These are phyloP conservation scores for Volvox carteri DNA, from an alignment of 163 green algal species.

Conservation along the genomic window DNA sequence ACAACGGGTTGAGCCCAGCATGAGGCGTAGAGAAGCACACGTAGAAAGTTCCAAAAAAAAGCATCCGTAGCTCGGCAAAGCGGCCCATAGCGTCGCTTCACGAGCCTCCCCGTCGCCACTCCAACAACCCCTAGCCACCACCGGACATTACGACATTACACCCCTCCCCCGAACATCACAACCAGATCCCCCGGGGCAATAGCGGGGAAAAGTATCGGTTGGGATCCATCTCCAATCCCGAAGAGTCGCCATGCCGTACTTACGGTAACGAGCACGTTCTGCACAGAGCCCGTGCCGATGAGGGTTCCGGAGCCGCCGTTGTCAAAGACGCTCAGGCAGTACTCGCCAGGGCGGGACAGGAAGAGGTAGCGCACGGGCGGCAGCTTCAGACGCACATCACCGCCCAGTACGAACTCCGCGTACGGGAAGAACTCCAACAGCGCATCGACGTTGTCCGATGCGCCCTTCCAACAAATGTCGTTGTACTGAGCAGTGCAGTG, in stretches of 20 bases:
- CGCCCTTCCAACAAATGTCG: slow-evolving; percentile 90
- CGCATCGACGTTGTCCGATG: slow-evolving; percentile 64
- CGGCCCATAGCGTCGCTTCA: too few relatives aligned
- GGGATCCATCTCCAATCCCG: too few relatives aligned
- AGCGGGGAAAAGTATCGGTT: too few relatives aligned
- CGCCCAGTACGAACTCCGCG: slow-evolving; percentile 69
- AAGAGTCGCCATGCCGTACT: not conserved
- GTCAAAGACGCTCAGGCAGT: slow-evolving; percentile 92
- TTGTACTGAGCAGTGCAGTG: slow-evolving; percentile 73
- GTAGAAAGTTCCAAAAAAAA: too few relatives aligned
- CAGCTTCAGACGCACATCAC: slow-evolving; percentile 72
- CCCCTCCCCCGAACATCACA: too few relatives aligned
- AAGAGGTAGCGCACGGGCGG: slow-evolving; percentile 93
- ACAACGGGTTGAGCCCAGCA: too few relatives aligned
- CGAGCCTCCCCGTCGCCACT: not conserved
- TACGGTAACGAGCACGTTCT: slow-evolving; percentile 87
- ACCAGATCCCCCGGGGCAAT: too few relatives aligned
- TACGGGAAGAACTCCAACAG: slow-evolving; percentile 76
- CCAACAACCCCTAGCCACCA: not conserved
- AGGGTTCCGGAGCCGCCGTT: slow-evolving; percentile 83
- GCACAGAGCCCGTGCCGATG: slow-evolving; percentile 87
- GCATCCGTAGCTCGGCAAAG: too few relatives aligned
- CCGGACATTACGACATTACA: too few relatives aligned
- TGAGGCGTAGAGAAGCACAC: too few relatives aligned
- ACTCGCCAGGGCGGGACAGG: slow-evolving; percentile 66